Evolutionary conservation across 2,329 filamentous ascomycete species (phyloP).

Genomic region (Ascochyta clinopodiicola): DNA sequence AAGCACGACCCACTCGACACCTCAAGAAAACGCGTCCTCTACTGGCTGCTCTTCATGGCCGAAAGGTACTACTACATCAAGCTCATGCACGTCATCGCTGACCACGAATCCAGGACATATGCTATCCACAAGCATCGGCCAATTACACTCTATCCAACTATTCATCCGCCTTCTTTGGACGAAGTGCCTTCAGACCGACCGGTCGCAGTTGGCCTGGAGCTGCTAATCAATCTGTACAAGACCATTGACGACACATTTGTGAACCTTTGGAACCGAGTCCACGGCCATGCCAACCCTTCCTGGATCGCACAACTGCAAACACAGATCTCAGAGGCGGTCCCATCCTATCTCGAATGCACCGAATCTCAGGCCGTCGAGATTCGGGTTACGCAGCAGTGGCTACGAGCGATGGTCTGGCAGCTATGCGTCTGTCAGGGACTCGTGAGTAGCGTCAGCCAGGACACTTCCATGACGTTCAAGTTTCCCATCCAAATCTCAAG

Average conservation of each 20-base stretch:
- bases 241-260: conserved; percentile 70
- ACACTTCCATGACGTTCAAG: conserved; percentile 67
- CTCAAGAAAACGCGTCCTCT: conserved; percentile 63
- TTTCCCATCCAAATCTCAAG: conserved; percentile 68
- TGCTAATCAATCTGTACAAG: conserved; percentile 66
- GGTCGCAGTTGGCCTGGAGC: conserved; percentile 64
- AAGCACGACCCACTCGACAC: conserved; percentile 58
- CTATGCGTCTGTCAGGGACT: conserved; percentile 70
- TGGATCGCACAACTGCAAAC: conserved; percentile 58
- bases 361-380: conserved; percentile 74
- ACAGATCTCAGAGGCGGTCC: conserved; percentile 60
- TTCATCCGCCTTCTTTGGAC: conserved; percentile 59
- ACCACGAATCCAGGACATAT: conserved; percentile 58
- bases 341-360: conserved; percentile 63
- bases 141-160: conserved; percentile 66
- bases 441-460: conserved; percentile 64
- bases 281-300: conserved; percentile 53
- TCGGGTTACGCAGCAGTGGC: conserved; percentile 73
- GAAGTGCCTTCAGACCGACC: conserved; percentile 61
- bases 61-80: conserved; percentile 56
- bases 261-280: conserved; percentile 68
- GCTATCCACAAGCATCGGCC: conserved; percentile 69
- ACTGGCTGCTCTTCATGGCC: conserved; percentile 69
- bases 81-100: neutral
- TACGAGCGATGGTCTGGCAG: conserved; percentile 75